Evolutionary conservation across 768 basidiomycete species (phyloP).

Genomic region (Termitomyces sp.): DNA sequence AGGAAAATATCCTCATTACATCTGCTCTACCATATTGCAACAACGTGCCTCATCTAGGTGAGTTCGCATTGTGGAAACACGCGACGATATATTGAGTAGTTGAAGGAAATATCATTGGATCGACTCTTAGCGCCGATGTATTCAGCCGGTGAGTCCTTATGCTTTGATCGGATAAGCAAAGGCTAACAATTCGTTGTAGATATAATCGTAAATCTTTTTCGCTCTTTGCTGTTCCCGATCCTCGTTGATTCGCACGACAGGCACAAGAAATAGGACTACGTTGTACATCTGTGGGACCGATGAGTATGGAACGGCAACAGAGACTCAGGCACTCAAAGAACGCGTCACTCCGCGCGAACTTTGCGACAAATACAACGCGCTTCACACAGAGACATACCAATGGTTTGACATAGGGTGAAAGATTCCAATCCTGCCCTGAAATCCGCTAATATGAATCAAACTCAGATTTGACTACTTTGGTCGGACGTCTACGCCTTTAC

Average conservation of each 20-base stretch:
- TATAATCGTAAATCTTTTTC: constrained; percentile 49
- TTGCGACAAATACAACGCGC: constrained; percentile 86
- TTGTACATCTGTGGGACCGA: constrained; percentile 98
- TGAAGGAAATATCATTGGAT: constrained; percentile 88
- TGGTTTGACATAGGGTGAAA: constrained; percentile 95
- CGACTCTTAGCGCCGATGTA: constrained; percentile 95
- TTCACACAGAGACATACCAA: constrained; percentile 91
- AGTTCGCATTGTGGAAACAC: constrained; percentile 23
- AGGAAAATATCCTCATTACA: constrained; percentile 87
- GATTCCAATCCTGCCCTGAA: not conserved
- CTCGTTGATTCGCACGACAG: constrained; percentile 22
- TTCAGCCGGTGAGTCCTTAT: constrained; percentile 79
- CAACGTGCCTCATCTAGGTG: constrained; percentile 94
- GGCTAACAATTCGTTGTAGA: constrained; percentile 30
- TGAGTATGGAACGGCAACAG: constrained; percentile 99
- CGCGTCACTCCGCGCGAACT: constrained; percentile 74
- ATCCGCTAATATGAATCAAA: constrained; percentile 5
- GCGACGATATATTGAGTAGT: constrained; percentile 13
- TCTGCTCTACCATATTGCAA: constrained; percentile 97
- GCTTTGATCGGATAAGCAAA: not conserved
- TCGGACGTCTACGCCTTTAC: constrained; percentile 85
- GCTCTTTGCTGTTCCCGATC: not conserved
- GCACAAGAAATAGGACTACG: constrained; percentile 83
- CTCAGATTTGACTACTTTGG: constrained; percentile 93
- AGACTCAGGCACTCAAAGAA: constrained; percentile 94